phyloP scores from a whole-genome alignment of 768 basidiomycete genomes.

The Hydnomerulius pinastri region DNA sequence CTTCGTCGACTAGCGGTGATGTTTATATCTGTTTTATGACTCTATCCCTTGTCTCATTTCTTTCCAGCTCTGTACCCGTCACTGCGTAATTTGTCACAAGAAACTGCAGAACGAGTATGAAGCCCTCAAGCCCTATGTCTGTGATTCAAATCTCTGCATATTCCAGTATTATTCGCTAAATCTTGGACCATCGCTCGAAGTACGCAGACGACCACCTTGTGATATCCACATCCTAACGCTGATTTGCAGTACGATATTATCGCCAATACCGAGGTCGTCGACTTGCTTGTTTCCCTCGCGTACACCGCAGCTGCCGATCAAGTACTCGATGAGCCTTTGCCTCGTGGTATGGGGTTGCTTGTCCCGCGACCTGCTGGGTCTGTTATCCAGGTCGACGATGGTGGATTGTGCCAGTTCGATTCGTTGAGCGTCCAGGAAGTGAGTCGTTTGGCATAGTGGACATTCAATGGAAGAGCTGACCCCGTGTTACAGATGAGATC shows the following conservation, averaged over 20 bases:
- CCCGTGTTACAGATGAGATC: conserved; percentile 44
- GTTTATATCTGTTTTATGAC: background rate
- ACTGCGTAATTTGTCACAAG: conserved; percentile 76
- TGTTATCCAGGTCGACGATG: conserved; percentile 8
- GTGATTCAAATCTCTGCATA: conserved; percentile 61
- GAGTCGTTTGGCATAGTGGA: conserved; percentile 7
- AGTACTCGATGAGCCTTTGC: conserved; percentile 57
- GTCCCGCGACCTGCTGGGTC: conserved; percentile 35
- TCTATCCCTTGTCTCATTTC: background rate
- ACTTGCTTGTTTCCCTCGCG: conserved; percentile 66
- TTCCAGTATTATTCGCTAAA: conserved; percentile 71
- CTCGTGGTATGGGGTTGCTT: conserved; percentile 59
- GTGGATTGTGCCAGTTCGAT: conserved; percentile 58
- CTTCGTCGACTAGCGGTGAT: conserved; percentile 61
- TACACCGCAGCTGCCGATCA: conserved; percentile 57
- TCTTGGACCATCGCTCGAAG: conserved; percentile 68
- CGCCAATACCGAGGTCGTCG: conserved; percentile 62
- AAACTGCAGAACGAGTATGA: conserved; percentile 52
- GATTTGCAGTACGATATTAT: conserved; percentile 63
- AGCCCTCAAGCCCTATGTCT: conserved; percentile 75
- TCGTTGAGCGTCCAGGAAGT: conserved; percentile 40
- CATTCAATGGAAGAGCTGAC: background rate
- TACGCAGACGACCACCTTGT: conserved; percentile 24
- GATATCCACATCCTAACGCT: background rate
- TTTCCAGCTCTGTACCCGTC: conserved; percentile 60